Conservation (phyloP, 495 filamentous ascomycete genomes). For the Parmelia sp. region DNA sequence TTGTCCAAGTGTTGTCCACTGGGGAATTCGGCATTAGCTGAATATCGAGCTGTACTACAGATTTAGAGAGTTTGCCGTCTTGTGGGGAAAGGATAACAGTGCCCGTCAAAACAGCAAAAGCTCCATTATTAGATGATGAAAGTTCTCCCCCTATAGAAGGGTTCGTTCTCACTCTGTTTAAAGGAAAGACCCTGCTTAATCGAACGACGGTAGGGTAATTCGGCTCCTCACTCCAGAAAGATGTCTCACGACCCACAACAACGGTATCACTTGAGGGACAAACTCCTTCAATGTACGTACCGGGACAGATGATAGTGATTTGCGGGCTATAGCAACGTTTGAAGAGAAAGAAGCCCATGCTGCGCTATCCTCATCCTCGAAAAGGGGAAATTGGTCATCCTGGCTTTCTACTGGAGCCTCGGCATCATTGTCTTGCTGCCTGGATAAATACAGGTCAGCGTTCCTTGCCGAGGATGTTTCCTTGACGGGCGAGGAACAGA, state of each 20-base stretch:
- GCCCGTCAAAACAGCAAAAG: neutral
- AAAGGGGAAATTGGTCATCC: constrained; percentile 20
- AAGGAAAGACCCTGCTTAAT: neutral
- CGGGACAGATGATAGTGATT: constrained; percentile 47
- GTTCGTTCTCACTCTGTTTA: neutral
- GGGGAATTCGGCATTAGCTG: neutral
- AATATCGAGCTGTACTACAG: neutral
- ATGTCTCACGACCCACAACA: neutral
- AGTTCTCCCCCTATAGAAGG: neutral
- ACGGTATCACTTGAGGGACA: neutral
- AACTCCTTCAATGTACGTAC: neutral
- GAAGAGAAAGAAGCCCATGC: constrained; percentile 56
- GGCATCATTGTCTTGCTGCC: neutral
- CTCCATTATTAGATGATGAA: neutral
- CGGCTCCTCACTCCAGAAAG: neutral
- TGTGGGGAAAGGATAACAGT: neutral
- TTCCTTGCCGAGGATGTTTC: neutral
- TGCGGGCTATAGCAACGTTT: constrained; percentile 48
- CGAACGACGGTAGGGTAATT: neutral
- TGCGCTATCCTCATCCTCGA: constrained; percentile 33
- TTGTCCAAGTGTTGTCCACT: constrained; percentile 57
- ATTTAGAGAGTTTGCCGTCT: neutral
- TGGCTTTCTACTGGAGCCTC: neutral
- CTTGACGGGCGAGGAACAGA: neutral
- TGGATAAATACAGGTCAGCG: neutral